These are phyloP conservation scores for Adansonia digitata DNA, from an alignment of 345 rosid species.

Conservation along the genomic window DNA sequence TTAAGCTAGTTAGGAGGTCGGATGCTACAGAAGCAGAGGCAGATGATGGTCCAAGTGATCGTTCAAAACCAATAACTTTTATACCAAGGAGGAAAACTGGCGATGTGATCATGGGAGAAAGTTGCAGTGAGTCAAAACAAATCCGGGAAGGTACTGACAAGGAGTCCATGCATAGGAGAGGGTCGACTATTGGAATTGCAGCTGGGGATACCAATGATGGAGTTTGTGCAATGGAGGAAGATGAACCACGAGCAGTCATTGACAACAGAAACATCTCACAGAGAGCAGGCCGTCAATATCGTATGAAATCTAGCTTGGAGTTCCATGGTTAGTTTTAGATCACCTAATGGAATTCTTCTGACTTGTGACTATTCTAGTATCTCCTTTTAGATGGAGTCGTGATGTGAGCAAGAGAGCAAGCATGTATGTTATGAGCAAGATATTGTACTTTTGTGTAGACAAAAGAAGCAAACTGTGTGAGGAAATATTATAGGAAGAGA, in stretches of 20 bases:
- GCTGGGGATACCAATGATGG: slow-evolving; percentile 36
- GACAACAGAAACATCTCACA: slow-evolving; percentile 13
- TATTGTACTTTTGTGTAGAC: not conserved
- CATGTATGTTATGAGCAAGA: not conserved
- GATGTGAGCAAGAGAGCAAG: not conserved
- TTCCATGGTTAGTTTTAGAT: slow-evolving; percentile 24
- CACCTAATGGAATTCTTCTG: not conserved
- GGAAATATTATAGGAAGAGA: not conserved
- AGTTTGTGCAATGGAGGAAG: slow-evolving; percentile 65
- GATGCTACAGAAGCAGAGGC: slow-evolving; percentile 13
- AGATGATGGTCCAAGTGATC: slow-evolving; percentile 38
- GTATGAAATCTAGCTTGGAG: slow-evolving; percentile 40
- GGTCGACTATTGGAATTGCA: slow-evolving; percentile 34
- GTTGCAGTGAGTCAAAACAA: slow-evolving; percentile 19
- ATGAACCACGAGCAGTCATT: slow-evolving; percentile 36
- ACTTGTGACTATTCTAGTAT: not conserved
- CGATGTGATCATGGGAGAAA: slow-evolving; percentile 24
- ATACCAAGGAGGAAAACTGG: slow-evolving; percentile 53
- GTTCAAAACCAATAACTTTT: slow-evolving; percentile 54
- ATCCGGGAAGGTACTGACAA: slow-evolving; percentile 22
- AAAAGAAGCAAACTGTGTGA: not conserved
- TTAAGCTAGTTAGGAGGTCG: slow-evolving; percentile 35
- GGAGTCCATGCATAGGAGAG: slow-evolving; percentile 25
- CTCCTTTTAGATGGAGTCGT: not conserved
- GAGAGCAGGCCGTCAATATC: slow-evolving; percentile 52